Conservation (phyloP, 345 rosid species). For the Gossypium raimondii region DNA sequence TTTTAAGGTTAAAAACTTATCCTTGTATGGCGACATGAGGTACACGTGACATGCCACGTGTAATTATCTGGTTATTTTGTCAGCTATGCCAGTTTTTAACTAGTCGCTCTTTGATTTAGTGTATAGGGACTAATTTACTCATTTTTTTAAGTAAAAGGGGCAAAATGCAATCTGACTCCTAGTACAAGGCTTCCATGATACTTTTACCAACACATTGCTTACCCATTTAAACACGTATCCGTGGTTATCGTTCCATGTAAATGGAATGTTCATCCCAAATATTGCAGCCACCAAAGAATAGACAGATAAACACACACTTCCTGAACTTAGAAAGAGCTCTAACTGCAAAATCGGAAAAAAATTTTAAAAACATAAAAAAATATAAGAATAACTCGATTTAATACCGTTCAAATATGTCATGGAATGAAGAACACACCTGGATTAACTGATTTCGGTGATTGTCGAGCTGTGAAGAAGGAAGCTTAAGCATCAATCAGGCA, state of each 20-base stretch:
- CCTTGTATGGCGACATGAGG: too few species aligned
- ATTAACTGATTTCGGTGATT: constrained; percentile 97
- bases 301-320: constrained; percentile 57
- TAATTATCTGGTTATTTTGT: too few species aligned
- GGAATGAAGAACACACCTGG: constrained; percentile 50
- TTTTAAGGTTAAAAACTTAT: too few species aligned
- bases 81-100: too few species aligned
- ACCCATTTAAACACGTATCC: constrained; percentile 89
- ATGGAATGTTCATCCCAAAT: constrained; percentile 97
- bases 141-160: too few species aligned
- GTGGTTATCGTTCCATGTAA: constrained; percentile 61
- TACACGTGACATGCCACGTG: too few species aligned
- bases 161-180: too few species aligned
- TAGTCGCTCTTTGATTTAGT: too few species aligned
- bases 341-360: constrained; percentile 41
- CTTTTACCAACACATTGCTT: constrained; percentile 11
- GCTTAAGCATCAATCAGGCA: constrained; percentile 4
- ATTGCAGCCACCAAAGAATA: constrained; percentile 78
- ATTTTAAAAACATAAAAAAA: background rate
- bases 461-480: constrained; percentile 65
- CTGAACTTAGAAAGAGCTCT: constrained; percentile 74
- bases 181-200: too few species aligned
- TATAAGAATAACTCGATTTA: background rate
- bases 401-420: background rate
- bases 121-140: too few species aligned